Conservation (phyloP, 495 filamentous ascomycete species). For the Astrothelium macrocarpum region DNA sequence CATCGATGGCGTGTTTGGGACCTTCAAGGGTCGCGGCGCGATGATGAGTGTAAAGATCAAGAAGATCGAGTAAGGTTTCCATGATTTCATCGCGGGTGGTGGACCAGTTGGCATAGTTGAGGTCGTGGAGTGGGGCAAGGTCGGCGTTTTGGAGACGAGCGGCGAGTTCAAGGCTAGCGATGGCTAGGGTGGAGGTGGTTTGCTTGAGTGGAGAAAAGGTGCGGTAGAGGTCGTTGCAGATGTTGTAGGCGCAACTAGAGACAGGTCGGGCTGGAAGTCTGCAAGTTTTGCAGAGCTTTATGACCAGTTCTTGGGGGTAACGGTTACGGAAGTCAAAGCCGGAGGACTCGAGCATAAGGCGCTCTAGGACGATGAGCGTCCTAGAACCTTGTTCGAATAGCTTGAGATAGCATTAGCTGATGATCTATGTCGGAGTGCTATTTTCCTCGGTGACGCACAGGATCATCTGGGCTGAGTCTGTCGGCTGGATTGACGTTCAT, state of each 20-base stretch:
- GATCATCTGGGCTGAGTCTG: conserved; percentile 70
- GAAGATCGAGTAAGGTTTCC: conserved; percentile 73
- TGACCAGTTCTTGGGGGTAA: conserved; percentile 71
- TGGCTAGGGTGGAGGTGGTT: conserved; percentile 63
- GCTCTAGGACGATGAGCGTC: conserved; percentile 75
- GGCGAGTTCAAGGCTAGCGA: conserved; percentile 74
- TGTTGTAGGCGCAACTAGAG: conserved; percentile 53
- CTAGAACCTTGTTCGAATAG: conserved; percentile 67
- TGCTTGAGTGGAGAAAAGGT: conserved; percentile 90
- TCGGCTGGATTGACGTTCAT: conserved; percentile 62
- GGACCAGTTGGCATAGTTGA: conserved; percentile 46
- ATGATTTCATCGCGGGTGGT: conserved; percentile 62
- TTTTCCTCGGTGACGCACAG: conserved; percentile 52
- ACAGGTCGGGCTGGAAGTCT: conserved; percentile 43
- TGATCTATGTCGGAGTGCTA: too few species aligned
- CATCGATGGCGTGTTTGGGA: conserved; percentile 54
- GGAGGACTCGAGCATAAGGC: conserved; percentile 86
- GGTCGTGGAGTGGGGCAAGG: conserved; percentile 30
- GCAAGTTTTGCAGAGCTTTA: conserved; percentile 58
- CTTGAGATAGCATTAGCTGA: conserved; percentile 33
- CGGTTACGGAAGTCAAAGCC: conserved; percentile 91
- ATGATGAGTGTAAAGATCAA: conserved; percentile 83
- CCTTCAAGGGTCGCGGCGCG: conserved; percentile 63
- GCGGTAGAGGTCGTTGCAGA: conserved; percentile 80
- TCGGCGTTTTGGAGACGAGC: conserved; percentile 50